Percentiles rank a stretch among this genome's conserved stretches.
phyloP scores from a whole-genome alignment of 306 rosid species.

The Ammopiptanthus mongolicus region DNA sequence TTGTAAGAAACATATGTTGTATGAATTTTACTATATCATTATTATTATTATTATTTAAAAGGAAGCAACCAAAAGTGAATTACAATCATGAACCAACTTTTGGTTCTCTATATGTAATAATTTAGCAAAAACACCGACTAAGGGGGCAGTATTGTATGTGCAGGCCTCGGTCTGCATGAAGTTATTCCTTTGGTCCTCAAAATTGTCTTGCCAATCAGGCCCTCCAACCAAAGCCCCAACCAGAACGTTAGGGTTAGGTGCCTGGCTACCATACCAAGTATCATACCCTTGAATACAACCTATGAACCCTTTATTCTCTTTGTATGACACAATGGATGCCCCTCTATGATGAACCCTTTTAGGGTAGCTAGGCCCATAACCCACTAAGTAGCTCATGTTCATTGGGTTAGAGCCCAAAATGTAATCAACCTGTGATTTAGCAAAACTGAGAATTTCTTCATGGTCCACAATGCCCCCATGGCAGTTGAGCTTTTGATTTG shows the following conservation, averaged over 20 bases:
- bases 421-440: conserved; percentile 79
- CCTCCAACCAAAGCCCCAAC: conserved; percentile 98
- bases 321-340: conserved; percentile 72
- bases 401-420: conserved; percentile 79
- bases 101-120: conserved; percentile 41
- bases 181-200: conserved; percentile 65
- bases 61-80: conserved; percentile 54
- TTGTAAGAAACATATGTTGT: conserved; percentile 8
- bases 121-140: conserved; percentile 83
- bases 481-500: conserved; percentile 59
- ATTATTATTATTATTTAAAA: conserved; percentile 12
- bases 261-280: conserved; percentile 56
- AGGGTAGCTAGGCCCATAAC: conserved; percentile 68
- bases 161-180: conserved; percentile 98
- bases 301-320: conserved; percentile 80
- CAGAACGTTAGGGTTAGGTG: conserved; percentile 64
- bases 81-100: conserved; percentile 25
- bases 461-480: conserved; percentile 28
- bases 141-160: conserved; percentile 90
- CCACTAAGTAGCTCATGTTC: conserved; percentile 91
- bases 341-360: conserved; percentile 88
- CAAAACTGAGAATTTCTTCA: conserved; percentile 46
- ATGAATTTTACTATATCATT: background rate
- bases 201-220: conserved; percentile 69
- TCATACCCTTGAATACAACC: conserved; percentile 99